These are phyloP conservation scores for Mycena rebaudengoi DNA, from an alignment of 768 basidiomycete genomes.

Conservation along the genomic window DNA sequence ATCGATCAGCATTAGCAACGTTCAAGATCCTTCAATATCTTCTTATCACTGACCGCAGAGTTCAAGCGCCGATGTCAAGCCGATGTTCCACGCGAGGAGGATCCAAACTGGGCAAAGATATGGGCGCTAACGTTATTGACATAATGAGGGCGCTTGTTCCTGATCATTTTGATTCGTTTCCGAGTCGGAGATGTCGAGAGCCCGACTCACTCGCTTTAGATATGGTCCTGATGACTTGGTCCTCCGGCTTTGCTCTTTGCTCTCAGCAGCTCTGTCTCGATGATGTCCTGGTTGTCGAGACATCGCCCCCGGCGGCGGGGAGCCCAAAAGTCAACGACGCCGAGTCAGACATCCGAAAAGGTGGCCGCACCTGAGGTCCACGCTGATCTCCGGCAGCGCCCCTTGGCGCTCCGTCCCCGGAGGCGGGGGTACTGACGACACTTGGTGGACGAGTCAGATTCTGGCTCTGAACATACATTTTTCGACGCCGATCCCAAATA, in stretches of 20 bases:
- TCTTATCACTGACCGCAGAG: too few relatives aligned
- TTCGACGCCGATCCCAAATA: constrained; percentile 18
- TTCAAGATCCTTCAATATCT: too few relatives aligned
- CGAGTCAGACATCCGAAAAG: not conserved
- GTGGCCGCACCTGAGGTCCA: not conserved
- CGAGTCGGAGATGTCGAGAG: too few relatives aligned
- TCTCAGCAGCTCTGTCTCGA: constrained; percentile 16
- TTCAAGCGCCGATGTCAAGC: too few relatives aligned
- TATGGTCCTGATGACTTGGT: too few relatives aligned
- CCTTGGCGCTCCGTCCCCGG: not conserved
- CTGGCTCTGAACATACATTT: constrained; percentile 17
- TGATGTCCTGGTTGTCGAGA: constrained; percentile 24
- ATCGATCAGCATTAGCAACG: too few relatives aligned
- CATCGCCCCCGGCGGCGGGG: constrained; percentile 22
- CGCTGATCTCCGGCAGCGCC: constrained; percentile 7
- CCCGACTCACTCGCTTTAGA: too few relatives aligned
- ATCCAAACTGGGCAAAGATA: too few relatives aligned
- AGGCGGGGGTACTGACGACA: constrained; percentile 21
- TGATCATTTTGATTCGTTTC: too few relatives aligned
- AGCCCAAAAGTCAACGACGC: not conserved
- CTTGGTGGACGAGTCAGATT: constrained; percentile 24
- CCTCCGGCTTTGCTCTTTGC: constrained; percentile 6
- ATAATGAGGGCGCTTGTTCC: too few relatives aligned
- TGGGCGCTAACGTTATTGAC: too few relatives aligned
- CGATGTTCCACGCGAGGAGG: too few relatives aligned